These are phyloP conservation scores for Prillingera fragicola DNA, from an alignment of 1,284 basidiomycete genomes.

Conservation along the genomic window DNA sequence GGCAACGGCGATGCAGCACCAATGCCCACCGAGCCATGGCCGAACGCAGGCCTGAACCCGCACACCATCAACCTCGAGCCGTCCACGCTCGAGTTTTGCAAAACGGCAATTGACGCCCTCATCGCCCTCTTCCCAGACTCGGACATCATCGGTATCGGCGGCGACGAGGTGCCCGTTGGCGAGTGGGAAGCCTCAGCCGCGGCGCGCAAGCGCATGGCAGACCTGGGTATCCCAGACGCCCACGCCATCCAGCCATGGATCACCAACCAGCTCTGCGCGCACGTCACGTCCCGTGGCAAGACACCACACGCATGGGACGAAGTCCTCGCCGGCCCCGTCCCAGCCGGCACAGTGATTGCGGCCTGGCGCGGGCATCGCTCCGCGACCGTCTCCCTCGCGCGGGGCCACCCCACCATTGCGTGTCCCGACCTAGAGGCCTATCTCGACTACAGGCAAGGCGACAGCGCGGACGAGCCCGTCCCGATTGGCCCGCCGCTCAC, in stretches of 20 bases:
- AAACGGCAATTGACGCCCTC: neutral
- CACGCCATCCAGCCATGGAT: neutral
- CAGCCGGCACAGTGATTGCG: neutral
- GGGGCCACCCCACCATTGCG: neutral
- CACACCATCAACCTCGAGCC: neutral
- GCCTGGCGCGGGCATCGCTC: neutral
- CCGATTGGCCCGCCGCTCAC: neutral
- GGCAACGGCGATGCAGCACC: neutral
- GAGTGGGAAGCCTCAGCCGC: neutral
- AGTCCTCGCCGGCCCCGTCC: neutral
- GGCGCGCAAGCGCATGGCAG: neutral
- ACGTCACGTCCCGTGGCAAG: neutral
- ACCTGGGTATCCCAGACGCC: neutral
- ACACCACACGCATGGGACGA: neutral
- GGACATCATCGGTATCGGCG: neutral
- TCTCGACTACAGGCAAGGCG: neutral
- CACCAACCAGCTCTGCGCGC: neutral
- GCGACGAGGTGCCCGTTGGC: neutral
- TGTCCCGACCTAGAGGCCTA: neutral
- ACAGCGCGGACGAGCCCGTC: neutral
- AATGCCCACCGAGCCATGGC: neutral
- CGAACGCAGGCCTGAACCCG: neutral
- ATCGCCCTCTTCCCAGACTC: neutral
- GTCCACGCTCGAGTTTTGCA: neutral
- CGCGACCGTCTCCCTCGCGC: neutral